Percentiles rank a stretch among this genome's conserved stretches.
Conservation (phyloP, 495 filamentous ascomycete species). For the Neurospora tetraspora region DNA sequence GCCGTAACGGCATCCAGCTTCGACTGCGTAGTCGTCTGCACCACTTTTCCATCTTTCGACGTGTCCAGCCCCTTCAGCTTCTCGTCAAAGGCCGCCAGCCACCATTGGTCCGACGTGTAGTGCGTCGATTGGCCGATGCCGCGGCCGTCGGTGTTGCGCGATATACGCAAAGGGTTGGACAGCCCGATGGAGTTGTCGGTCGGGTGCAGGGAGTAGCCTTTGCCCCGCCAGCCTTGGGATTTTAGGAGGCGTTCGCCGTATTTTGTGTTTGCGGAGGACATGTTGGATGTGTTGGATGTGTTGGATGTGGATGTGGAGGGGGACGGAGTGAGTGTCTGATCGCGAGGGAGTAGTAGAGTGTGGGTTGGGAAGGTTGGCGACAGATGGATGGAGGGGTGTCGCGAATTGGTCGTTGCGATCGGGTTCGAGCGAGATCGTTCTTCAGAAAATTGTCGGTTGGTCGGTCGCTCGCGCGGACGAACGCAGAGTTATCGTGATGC, state of each 20-base stretch:
- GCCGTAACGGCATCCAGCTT: constrained; percentile 42
- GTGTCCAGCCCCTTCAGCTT: constrained; percentile 61
- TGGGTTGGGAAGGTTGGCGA: neutral
- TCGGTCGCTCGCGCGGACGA: neutral
- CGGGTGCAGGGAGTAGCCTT: constrained; percentile 63
- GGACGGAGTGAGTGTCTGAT: neutral
- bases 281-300: neutral
- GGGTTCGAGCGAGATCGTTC: neutral
- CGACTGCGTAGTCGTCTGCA: constrained; percentile 39
- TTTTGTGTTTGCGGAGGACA: neutral
- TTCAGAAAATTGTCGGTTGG: neutral
- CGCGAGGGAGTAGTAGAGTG: neutral
- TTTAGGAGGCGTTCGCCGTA: constrained; percentile 36
- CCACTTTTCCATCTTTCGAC: constrained; percentile 34
- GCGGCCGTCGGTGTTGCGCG: constrained; percentile 55
- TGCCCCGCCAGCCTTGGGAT: constrained; percentile 69
- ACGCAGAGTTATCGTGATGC: neutral
- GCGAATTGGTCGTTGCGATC: neutral
- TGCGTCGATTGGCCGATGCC: constrained; percentile 61
- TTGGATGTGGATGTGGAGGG: neutral
- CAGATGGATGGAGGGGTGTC: neutral
- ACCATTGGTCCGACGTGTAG: constrained; percentile 63
- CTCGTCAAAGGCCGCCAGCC: constrained; percentile 71
- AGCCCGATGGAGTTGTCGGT: constrained; percentile 55
- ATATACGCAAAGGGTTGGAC: constrained; percentile 55